Evolutionary conservation across 495 filamentous ascomycete genomes (phyloP), one percentile per base, ranked within the genome.

Genomic region (Aspergillus hancockii): DNA sequence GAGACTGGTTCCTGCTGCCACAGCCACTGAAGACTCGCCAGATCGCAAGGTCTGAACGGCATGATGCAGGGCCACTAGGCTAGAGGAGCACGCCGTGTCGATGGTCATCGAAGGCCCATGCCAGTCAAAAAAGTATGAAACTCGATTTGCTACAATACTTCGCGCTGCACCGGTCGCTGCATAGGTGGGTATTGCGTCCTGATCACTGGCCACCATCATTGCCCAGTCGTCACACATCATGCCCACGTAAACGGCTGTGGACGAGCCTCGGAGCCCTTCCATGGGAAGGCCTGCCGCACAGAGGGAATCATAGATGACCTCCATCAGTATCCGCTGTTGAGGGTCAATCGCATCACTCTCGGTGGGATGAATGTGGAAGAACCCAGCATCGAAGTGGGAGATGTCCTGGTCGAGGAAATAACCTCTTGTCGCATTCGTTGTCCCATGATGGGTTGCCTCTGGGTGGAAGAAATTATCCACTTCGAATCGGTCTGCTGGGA

Each of bases 321-420:
- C 75, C 14, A 77, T 38, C 2, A 70, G 53, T 0, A 73, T 52
- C 10, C 70, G 60, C 47, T 77, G 75, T 32, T 78, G 75, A 4
- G 75, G 75, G 49, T 77, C 75, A 54, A 78, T 69, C 6, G 61
- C 52, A 13, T 60, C 59, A 10, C 72, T 73, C 46, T 75, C 75
- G 19, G 47, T 56, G 0, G 65, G 62, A 0, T 63, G 58, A 21
- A 75, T 69, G 12, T 58, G 49, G 58, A 77, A 78, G 68, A 86
- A 82, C 32, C 50, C 18, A 0, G 80, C 67, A 58, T 86, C 83
- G 53, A 85, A 85, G 8, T 67, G 66, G 21, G 67, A 63, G 9
- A 74, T 67, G 57, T 83, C 72, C 55, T 82, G 70, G 0, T 80
- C 67, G 12, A 86, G 64, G 59, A 75, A 67, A 50, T 75, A 70